Percentiles rank a stretch among this genome's conserved stretches.
These are phyloP conservation scores for Syncephalastrum sp. DNA, from an alignment of 371 early-diverging fungal species.

Conservation along the genomic window DNA sequence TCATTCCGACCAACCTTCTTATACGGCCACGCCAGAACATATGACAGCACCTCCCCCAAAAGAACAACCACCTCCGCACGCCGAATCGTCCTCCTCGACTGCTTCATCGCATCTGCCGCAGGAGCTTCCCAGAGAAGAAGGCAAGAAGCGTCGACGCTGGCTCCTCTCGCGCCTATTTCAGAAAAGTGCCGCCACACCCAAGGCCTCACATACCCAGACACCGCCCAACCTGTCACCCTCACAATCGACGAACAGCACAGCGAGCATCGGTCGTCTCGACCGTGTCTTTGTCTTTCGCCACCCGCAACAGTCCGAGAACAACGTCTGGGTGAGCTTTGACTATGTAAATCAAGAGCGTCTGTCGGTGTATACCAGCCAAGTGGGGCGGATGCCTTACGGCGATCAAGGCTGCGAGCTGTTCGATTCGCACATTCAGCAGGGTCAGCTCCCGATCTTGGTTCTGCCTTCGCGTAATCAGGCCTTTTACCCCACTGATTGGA, in stretches of 20 bases:
- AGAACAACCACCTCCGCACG: background rate
- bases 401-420: slow-evolving; percentile 19
- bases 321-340: slow-evolving; percentile 33
- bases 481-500: slow-evolving; percentile 17
- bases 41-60: background rate
- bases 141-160: background rate
- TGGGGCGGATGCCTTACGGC: slow-evolving; percentile 4
- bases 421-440: slow-evolving; percentile 31
- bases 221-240: no score
- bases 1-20: background rate
- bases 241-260: slow-evolving; percentile 1
- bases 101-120: no score
- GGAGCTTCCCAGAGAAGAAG: background rate
- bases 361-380: slow-evolving; percentile 4
- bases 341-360: slow-evolving; percentile 27
- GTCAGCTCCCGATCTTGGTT: slow-evolving; percentile 23
- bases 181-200: no score
- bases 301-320: slow-evolving; percentile 3
- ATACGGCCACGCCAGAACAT: slow-evolving; percentile 1
- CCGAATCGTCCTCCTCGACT: no score
- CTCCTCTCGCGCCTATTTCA: no score
- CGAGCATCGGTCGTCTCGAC: slow-evolving; percentile 14
- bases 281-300: slow-evolving; percentile 30
- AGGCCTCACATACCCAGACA: no score
- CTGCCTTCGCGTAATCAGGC: slow-evolving; percentile 14